These are phyloP conservation scores for Symbiodinium pilosum DNA, from an alignment of 73 alveolate genomes.

Conservation along the genomic window DNA sequence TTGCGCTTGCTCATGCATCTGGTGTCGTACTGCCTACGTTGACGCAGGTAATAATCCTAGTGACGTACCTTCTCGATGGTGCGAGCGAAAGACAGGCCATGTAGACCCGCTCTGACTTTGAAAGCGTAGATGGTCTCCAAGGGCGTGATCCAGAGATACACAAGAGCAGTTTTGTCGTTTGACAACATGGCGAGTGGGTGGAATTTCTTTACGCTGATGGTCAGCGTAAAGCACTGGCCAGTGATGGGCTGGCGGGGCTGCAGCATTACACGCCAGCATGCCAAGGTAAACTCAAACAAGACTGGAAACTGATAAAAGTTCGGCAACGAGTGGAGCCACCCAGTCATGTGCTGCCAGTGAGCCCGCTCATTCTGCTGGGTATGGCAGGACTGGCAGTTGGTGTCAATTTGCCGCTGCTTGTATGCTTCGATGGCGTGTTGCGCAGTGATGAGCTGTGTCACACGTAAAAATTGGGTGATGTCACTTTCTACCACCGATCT, in stretches of 20 bases:
- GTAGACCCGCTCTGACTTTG: neutral
- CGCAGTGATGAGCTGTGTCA: neutral
- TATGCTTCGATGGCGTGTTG: conserved; percentile 15
- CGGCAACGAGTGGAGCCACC: conserved; percentile 61
- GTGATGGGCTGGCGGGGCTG: conserved; percentile 45
- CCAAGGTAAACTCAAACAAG: neutral
- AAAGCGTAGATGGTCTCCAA: neutral
- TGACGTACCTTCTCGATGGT: conserved; percentile 13
- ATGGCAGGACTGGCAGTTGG: neutral
- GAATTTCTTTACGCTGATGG: conserved; percentile 13
- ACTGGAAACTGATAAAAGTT: conserved; percentile 13
- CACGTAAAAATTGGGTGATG: neutral
- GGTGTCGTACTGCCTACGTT: neutral
- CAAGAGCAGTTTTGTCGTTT: neutral
- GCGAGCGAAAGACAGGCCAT: neutral
- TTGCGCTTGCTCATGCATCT: neutral
- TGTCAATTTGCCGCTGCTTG: neutral
- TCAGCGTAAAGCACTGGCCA: neutral
- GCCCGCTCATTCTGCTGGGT: neutral
- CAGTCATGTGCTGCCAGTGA: neutral
- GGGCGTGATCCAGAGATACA: neutral
- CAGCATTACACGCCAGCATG: neutral
- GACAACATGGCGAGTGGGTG: neutral
- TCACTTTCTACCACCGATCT: neutral
- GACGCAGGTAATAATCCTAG: neutral